Base-by-base conservation (phyloP, 371 early-diverging fungal genomes). In the Apophysomyces variabilis region DNA sequence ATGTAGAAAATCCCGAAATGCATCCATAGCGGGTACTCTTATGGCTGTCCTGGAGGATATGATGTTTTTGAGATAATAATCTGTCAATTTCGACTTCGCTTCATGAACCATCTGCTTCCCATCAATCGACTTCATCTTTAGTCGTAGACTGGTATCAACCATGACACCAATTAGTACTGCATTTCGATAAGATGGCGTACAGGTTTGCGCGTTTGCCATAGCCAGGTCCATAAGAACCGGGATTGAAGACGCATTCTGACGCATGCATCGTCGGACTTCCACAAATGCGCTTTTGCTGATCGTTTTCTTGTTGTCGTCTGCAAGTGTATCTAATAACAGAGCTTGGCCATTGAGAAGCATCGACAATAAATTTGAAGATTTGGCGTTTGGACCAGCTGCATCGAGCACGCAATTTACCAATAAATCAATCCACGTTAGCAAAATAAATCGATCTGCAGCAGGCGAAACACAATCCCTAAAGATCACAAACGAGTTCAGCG, bases 1-100 rank as follows among this genome's bases (percentile, higher is more conserved):
- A 14, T 72, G 70, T 45, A 93, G 79, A 66, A 90, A 91, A 58
- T 87, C 83, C 18, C 82, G 67, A 58, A 90, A 86, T 13, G 89
- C 74, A 38, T 76, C 73, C 82, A 87, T 72, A 12, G 83, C 83
- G 61, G 78, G 73, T 16, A 63, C 57, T 26, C 87, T 80, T 5
- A 88, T 83, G 56, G 82, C 70, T 2, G 79, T 76, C 66, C 87
- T 86, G 13, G 90, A 81, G 0, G 85, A 86, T 26, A 89, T 62
- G 39, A 92, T 62, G 46, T 82, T 85, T 64, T 87, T 84, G 39
- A 89, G 64, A 66, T 87, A 91, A 64, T 83, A 90, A 65, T 89
- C 87, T 13, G 82, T 75, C 47, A 90, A 77, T 11, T 75, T 73
- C 16, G 77, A 68, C 72, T 84, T 85, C 37, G 68, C 81, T 39